Base-by-base conservation (phyloP, 1,284 basidiomycete species). In the Fistulinella staudtii region DNA sequence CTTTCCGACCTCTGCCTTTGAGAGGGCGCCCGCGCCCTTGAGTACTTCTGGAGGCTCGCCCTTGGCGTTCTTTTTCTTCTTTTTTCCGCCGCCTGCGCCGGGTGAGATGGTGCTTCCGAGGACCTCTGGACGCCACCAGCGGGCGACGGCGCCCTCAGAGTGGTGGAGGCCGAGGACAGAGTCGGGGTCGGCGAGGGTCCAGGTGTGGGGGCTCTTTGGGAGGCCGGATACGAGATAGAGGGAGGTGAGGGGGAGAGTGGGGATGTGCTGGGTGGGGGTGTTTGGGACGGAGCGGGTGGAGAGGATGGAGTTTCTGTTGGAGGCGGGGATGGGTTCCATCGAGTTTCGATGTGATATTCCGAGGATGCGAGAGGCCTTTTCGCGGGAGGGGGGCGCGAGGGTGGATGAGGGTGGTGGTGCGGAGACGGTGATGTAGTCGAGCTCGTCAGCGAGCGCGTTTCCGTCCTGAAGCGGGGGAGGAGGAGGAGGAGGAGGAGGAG, bases 61-160 rank as follows among this genome's bases (percentile, higher is more conserved):
- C 51, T 76, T 72, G 60, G 76, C 77, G 53, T 61, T 67, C 64
- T 84, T 85, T 63, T 83, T 83, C 68, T 80, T 80, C 47, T 67
- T 66, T 53, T 64, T 66, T 20, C 66, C 66, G 8, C 72, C 72
- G 53, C 75, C 79, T n/a, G 80, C 85, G 35, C 91, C 91, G 7
- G 87, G 87, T 54, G 85, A 88, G 52, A 93, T 82, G 36, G 89
- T 92, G 61, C 83, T 90, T 3, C 89, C 92, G 10, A 92, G 80
- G 36, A 97, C 89, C 66, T 97, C 94, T 35, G 94, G 91, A 42
- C 93, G 75, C 93, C 93, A 97, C 80, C 89, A 96, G 37, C 92
- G 78, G 47, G 80, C 85, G 35, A 97, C 89, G 30, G 93, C 93
- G 54, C 89, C 86, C 39, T 93, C 89, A 27, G 80, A 76, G 55